phyloP scores from a whole-genome alignment of 129 eudicot genomes.

The Ambrosia trifida region DNA sequence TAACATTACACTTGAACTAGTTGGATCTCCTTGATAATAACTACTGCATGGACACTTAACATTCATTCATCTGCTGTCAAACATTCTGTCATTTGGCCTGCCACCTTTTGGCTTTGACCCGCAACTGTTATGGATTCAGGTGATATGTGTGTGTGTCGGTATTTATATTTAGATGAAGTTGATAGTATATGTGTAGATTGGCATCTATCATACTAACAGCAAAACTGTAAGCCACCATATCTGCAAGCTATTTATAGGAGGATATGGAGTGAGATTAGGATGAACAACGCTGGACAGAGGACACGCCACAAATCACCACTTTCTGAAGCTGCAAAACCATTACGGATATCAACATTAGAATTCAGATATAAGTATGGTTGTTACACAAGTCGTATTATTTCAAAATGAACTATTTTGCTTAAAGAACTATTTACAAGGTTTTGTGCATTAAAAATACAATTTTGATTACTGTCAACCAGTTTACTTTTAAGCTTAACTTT shows the following conservation, averaged over 20 bases:
- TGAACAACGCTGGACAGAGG: constrained; percentile 22
- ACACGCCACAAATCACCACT: constrained; percentile 15
- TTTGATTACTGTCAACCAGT: not conserved
- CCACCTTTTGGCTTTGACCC: constrained; percentile 86
- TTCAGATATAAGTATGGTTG: not conserved
- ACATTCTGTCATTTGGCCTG: constrained; percentile 40
- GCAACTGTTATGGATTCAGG: constrained; percentile 23
- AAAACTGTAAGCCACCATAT: constrained; percentile 41
- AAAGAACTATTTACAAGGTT: not conserved
- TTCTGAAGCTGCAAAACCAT: constrained; percentile 44
- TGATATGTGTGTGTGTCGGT: constrained; percentile 11
- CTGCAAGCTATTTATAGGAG: constrained; percentile 27
- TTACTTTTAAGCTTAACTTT: not conserved
- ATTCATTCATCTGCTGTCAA: constrained; percentile 24
- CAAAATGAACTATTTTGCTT: not conserved
- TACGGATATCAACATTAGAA: not conserved
- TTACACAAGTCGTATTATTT: not conserved
- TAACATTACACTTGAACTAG: constrained; percentile 14
- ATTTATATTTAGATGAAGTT: constrained; percentile 13
- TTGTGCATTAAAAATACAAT: not conserved
- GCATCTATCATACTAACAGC: constrained; percentile 35
- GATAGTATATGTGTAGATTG: constrained; percentile 29
- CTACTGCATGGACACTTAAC: constrained; percentile 31
- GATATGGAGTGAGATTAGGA: constrained; percentile 34
- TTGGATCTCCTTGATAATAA: constrained; percentile 42